phyloP scores from a whole-genome alignment of 2,329 filamentous ascomycete genomes.

The Rutstroemia sp. region DNA sequence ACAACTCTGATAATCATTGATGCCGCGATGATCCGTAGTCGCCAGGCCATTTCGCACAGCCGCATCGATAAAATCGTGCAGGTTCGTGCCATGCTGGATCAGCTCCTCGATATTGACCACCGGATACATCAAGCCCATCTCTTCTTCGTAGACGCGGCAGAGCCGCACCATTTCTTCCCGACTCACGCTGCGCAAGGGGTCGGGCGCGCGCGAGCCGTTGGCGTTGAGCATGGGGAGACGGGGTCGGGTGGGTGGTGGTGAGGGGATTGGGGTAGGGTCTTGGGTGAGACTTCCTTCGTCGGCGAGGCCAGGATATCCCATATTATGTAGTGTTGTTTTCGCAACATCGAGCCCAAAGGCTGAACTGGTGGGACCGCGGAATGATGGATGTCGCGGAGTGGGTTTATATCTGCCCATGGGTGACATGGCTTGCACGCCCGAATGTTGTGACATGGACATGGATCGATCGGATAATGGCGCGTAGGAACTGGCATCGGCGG shows the following conservation, averaged over 20 bases:
- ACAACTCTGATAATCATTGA: constrained; percentile 58
- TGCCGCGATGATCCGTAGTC: constrained; percentile 35
- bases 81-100: constrained; percentile 59
- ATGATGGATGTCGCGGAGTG: constrained; percentile 44
- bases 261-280: constrained; percentile 40
- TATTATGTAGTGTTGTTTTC: constrained; percentile 77
- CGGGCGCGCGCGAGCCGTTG: constrained; percentile 45
- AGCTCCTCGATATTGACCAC: constrained; percentile 68
- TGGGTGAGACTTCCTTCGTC: constrained; percentile 53
- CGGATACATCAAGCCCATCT: constrained; percentile 89
- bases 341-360: constrained; percentile 82
- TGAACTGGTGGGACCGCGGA: constrained; percentile 78
- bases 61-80: constrained; percentile 68
- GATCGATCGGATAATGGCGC: constrained; percentile 20
- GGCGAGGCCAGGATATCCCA: constrained; percentile 70
- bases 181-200: constrained; percentile 73
- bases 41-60: constrained; percentile 52
- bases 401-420: constrained; percentile 18
- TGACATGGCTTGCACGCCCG: constrained; percentile 16
- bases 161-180: constrained; percentile 75
- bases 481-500: constrained; percentile 13
- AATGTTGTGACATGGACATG: constrained; percentile 23
- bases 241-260: constrained; percentile 19
- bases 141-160: constrained; percentile 76
- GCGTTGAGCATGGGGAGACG: constrained; percentile 11